These are phyloP conservation scores for Aquilaria malaccensis DNA, from an alignment of 345 rosid genomes.

Conservation along the genomic window DNA sequence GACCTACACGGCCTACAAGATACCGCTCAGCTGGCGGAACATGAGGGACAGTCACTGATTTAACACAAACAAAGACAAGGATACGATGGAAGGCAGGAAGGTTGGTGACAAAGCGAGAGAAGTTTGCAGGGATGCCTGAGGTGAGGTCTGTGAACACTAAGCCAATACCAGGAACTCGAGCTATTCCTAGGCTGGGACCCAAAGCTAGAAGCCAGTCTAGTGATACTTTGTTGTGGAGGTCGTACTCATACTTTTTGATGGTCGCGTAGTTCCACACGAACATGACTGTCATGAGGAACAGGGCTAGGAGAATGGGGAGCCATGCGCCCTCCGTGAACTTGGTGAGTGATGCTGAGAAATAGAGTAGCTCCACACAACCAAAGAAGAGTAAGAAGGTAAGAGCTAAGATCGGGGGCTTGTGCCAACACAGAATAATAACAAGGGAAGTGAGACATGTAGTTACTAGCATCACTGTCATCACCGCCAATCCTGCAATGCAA, in stretches of 20 bases:
- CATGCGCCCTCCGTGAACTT: constrained; percentile 97
- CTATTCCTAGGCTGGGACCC: constrained; percentile 87
- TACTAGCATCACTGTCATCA: constrained; percentile 98
- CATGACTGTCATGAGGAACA: constrained; percentile 82
- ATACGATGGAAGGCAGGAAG: constrained; percentile 95
- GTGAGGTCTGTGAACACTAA: constrained; percentile 90
- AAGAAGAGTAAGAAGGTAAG: constrained; percentile 73
- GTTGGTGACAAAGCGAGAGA: constrained; percentile 97
- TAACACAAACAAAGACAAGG: constrained; percentile 85
- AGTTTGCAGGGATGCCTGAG: constrained; percentile 94
- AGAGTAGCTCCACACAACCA: constrained; percentile 79
- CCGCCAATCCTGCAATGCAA: constrained; percentile 72
- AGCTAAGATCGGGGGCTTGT: constrained; percentile 75
- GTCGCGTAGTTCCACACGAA: constrained; percentile 97
- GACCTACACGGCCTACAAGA: constrained; percentile 95
- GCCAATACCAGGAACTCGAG: constrained; percentile 93
- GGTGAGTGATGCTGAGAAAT: constrained; percentile 97
- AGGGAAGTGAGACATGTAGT: constrained; percentile 93
- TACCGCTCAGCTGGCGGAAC: constrained; percentile 90
- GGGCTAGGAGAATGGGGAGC: constrained; percentile 97
- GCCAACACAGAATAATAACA: constrained; percentile 91
- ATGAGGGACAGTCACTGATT: constrained; percentile 88
- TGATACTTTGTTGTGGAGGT: constrained; percentile 94
- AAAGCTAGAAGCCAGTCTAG: constrained; percentile 94
- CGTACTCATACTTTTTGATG: constrained; percentile 84